Base-by-base conservation (phyloP, 768 basidiomycete species). In the Collybia sordida region DNA sequence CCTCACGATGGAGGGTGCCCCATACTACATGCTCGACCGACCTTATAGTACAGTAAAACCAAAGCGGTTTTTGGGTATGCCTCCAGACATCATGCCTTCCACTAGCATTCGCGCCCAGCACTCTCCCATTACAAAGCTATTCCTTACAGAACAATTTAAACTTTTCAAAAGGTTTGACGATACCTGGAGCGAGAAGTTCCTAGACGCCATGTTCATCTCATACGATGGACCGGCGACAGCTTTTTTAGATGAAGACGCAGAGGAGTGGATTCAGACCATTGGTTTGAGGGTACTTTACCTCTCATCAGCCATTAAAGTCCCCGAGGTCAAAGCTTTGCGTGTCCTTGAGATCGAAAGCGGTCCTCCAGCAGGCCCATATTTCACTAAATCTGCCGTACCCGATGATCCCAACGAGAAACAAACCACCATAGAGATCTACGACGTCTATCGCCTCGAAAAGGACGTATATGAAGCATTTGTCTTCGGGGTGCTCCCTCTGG, bases 381-480 rank as follows among this genome's bases (percentile, higher is more conserved):
- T 69, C 44, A 56, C 64, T 15, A 53, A 56, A 3, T 35, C 50
- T 4, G 42, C 51, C 1, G 15, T 21, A 3, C 31, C 31, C 11
- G 31, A 31, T 3, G 11, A 31, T 12, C 31, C 31, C 31, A 31
- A 31, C 31, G 31, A 31, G 31, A 15, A 39, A 12, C 44, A 42
- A 36, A 31, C 49, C 1, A 12, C 23, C 15, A 31, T 60, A 9
- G 42, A 49, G 31, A 50, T 61, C 35, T 63, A 62, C 49, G 52
- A 57, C 18, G 72, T 67, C 1, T 75, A 69, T 55, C 68, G 73
- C 19, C 56, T 78, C 0, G 71, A 69, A 50, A 66, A 67, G 50
- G 77, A 78, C 57, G 67, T 71, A 50, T 69, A 74, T 44, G 70
- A 75, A 25, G 58, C 69, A 15, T 78, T 76, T 57, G 53, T 75